Base-by-base conservation (phyloP, 2,329 filamentous ascomycete genomes). In the Pleomassaria siparia region DNA sequence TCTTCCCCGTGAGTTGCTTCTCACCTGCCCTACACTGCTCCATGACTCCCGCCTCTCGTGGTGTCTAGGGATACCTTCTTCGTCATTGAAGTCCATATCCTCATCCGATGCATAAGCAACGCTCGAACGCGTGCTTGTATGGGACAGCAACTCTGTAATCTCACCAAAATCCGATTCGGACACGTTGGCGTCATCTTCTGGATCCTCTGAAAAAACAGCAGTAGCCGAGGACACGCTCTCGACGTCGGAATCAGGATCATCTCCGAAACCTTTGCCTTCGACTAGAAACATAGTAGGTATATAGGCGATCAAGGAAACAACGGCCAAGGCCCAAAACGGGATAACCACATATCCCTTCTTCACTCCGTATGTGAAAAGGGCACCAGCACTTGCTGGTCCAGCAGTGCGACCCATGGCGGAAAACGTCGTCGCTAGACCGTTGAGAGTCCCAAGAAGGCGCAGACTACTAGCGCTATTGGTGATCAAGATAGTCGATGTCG, bases 401-500 rank as follows among this genome's bases (percentile, higher is more conserved):
- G 80, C 62, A 0, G 90, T 91, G 40, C 91, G 78, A 1, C 91
- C 92, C 4, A 96, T 70, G 0, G 89, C 91, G 54, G 85, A 87
- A 26, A 91, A 83, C 46, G 86, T 88, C 0, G 91, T 96, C 0
- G 90, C 91, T 51, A 96, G 84, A 2, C 92, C 94, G 63, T 97
- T 97, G 46, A 97, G 74, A 0, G 91, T 96, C 1, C 91, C 91
- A 4, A 97, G 80, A 9, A 95, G 82, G 35, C 80, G 76, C 13
- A 96, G 74, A 45, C 86, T 91, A 1, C 79, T 73, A 4, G 90
- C 90, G 9, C 86, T 89, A 72, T 96, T 96, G 22, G 91, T 96
- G 29, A 97, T 80, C 40, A 97, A 77, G 58, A 97, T 96, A 5
- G 89, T 95, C 21, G 82, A 86, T 62, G 89, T 94, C 0, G 94